Evolutionary conservation across 768 basidiomycete genomes (phyloP), one percentile per base, ranked within the genome.

Genomic region (Suillus subaureus): DNA sequence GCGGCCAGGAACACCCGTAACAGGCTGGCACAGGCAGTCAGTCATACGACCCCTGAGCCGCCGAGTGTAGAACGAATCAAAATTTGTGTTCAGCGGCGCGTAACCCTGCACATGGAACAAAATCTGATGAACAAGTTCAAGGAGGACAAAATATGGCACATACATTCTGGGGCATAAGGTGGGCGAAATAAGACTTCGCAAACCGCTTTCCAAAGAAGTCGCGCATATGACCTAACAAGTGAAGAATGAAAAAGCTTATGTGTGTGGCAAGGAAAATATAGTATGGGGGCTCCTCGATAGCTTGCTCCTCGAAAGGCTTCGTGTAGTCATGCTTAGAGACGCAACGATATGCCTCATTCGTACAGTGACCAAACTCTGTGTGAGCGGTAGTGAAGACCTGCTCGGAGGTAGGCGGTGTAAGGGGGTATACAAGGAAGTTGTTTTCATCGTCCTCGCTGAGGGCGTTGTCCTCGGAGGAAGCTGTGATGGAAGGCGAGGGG

Each of bases 31-130:
- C 80, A 99, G 99, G 74, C 95, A 97, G 74, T 98, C 95, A 73
- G 97, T 96, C 79, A 99, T 90, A 63, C 97, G 93, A 16, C 85
- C 83, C 77, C 99, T 99, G 69, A 99, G 86, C 3, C 96, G 91
- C 57, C 97, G 94, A 66, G 96, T 97, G 83, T 99, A 99, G 81
- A 99, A 99, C 6, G 97, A 99, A 78, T 99, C 97, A 70, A 98
- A 99, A 76, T 99, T 96, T 12, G 96, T 97, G 79, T 94, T 97
- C 67, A 99, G 84, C 7, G 97, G 93, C 3, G 96, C 97, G 73
- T 97, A 96, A 64, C 97, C 97, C 95, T 98, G 76, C 18, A 18
- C 18, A 43, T 21, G 42, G 45, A 18, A 23, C 61, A 61, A 28
- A 60, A 31, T 64, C 57, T 28, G 23, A 47, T 64, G 33, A 68